phyloP scores from a whole-genome alignment of 2,329 filamentous ascomycete genomes.

The Aureobasidium sp. region DNA sequence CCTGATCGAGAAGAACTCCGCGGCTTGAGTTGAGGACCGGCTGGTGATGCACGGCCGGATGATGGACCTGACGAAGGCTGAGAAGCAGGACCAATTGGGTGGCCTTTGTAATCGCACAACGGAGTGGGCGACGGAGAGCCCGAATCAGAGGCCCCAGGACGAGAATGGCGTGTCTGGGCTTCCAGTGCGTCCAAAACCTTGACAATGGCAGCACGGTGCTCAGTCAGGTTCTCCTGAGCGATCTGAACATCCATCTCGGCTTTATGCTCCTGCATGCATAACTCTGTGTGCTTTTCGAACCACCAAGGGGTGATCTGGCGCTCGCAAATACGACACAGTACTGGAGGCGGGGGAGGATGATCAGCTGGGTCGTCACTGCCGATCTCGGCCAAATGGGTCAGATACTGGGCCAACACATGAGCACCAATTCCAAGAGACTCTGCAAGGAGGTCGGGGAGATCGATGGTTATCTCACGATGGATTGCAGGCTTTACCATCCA shows the following conservation, averaged over 20 bases:
- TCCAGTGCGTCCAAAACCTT: conserved; percentile 91
- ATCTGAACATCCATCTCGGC: conserved; percentile 98
- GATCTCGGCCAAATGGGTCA: conserved; percentile 80
- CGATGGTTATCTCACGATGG: conserved; percentile 88
- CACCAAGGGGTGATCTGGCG: conserved; percentile 97
- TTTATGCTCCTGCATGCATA: conserved; percentile 90
- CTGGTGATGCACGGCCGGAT: conserved; percentile 63
- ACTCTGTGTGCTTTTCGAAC: conserved; percentile 98
- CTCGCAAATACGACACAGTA: conserved; percentile 94
- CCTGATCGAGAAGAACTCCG: conserved; percentile 60
- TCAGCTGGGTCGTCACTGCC: conserved; percentile 67
- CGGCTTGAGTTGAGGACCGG: conserved; percentile 52
- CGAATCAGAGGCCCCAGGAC: conserved; percentile 46
- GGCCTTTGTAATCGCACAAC: conserved; percentile 74
- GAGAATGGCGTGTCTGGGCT: conserved; percentile 60
- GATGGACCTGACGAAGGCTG: conserved; percentile 62
- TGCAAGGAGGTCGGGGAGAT: conserved; percentile 80
- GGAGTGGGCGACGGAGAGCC: conserved; percentile 26
- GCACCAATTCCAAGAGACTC: conserved; percentile 91
- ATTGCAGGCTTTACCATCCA: conserved; percentile 98
- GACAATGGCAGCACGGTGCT: conserved; percentile 91
- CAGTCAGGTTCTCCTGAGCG: conserved; percentile 82
- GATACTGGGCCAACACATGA: conserved; percentile 87
- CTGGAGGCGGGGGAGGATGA: conserved; percentile 72
- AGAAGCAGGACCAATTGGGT: conserved; percentile 71